Evolutionary conservation across 495 filamentous ascomycete species (phyloP), one percentile per base, ranked within the genome.

Genomic region (Clavariopsis aquatica): DNA sequence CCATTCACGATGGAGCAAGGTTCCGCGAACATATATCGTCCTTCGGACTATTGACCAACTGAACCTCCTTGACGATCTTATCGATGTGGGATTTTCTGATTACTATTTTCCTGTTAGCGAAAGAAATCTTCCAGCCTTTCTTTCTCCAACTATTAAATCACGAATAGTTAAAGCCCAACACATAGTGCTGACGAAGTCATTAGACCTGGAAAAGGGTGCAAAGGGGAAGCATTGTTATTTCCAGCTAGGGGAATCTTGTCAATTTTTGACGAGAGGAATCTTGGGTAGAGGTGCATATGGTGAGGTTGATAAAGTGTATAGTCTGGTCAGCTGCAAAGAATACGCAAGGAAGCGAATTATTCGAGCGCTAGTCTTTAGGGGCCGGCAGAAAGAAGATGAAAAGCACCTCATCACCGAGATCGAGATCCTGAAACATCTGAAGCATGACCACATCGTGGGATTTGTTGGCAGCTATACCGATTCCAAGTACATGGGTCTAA

Each of bases 381-480:
- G 28, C 13, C 34, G 52, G 20, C 19, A 41, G 12, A 28, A 57
- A 38, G 51, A 58, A 66, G 46, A 26, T 9, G 41, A 62, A 20
- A 58, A 60, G 17, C 22, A 20, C 22, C 36, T 68, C 22, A 54
- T 69, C n/a, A 19, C 26, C 4, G 70, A 71, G 43, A 45, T 71
- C 19, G 49, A 70, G 22, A 62, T 68, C 13, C 54, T 72, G 8
- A 70, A 68, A 45, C 38, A 49, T 9, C 49, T 72, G 41, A 61
- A 57, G 36, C 66, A 72, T 24, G 52, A 23, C 15, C 63, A 69
- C 38, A 47, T 71, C n/a, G 69, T 73, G 8, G 54, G 64, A 20
- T 63, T 58, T 54, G 55, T 75, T 27, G 69, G 62, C 20, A 75
- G 72, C 43, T 78, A 78, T 57, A 75, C 77, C 1, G 72, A 78